phyloP scores from a whole-genome alignment of 129 eudicot species.

The Chrysanthemum seticuspe region DNA sequence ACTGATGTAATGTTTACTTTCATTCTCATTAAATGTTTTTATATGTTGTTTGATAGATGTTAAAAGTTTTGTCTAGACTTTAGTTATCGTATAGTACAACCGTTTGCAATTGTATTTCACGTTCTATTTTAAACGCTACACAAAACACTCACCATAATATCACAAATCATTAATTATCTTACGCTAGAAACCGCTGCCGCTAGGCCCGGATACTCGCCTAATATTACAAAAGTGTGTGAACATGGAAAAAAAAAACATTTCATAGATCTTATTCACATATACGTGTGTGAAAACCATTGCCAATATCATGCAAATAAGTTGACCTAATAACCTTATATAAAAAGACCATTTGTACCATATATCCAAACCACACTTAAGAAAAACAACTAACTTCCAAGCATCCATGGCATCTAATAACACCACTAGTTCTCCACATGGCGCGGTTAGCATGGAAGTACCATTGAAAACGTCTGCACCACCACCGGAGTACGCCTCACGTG shows the following conservation, averaged over 20 bases:
- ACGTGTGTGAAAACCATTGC: background rate
- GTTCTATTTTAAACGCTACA: too few species aligned
- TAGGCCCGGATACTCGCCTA: too few species aligned
- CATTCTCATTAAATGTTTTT: too few species aligned
- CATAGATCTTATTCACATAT: background rate
- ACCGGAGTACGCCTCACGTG: conserved; percentile 17
- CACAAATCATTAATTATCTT: too few species aligned
- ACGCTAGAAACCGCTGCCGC: too few species aligned
- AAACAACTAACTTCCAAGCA: background rate
- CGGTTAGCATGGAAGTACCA: conserved; percentile 27
- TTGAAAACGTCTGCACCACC: conserved; percentile 17
- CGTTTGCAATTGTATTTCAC: too few species aligned
- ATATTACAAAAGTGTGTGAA: background rate
- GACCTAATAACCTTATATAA: background rate
- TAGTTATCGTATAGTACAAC: too few species aligned
- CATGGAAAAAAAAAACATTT: background rate
- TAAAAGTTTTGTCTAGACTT: too few species aligned
- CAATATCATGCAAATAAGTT: background rate
- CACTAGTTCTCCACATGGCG: conserved; percentile 30
- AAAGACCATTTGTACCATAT: background rate
- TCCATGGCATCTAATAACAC: conserved; percentile 37
- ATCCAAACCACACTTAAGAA: background rate
- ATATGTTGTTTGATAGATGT: too few species aligned
- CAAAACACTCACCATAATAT: too few species aligned
- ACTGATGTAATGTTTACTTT: too few species aligned